Evolutionary conservation across 352 stramenopile species (phyloP).

Genomic region (Pythium rishiriense): DNA sequence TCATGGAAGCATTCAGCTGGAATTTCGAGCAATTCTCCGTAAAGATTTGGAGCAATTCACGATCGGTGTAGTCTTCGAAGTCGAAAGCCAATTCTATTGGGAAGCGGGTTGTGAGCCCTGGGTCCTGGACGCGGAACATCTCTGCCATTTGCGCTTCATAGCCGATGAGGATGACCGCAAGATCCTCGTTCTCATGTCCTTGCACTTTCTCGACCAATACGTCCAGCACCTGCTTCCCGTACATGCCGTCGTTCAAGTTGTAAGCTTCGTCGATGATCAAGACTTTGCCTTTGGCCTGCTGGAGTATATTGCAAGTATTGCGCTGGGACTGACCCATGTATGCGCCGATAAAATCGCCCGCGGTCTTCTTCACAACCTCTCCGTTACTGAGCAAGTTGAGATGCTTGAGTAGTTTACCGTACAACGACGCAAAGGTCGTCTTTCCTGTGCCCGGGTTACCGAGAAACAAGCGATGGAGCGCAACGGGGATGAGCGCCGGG

Average conservation of each 20-base stretch:
- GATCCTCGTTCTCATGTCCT: slow-evolving; percentile 83
- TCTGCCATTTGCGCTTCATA: slow-evolving; percentile 90
- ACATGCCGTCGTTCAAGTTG: slow-evolving; percentile 72
- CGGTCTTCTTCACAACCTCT: slow-evolving; percentile 87
- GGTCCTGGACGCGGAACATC: slow-evolving; percentile 89
- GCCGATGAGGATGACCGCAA: slow-evolving; percentile 88
- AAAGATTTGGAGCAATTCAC: slow-evolving; percentile 74
- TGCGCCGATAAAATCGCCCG: slow-evolving; percentile 81
- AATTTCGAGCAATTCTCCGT: slow-evolving; percentile 15
- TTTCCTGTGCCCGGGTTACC: slow-evolving; percentile 92
- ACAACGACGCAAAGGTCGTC: slow-evolving; percentile 89
- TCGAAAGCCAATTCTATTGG: slow-evolving; percentile 84
- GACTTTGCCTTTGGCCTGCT: slow-evolving; percentile 84
- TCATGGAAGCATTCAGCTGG: slow-evolving; percentile 42
- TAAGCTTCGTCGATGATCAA: slow-evolving; percentile 94
- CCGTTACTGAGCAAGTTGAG: slow-evolving; percentile 89
- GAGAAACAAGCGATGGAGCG: slow-evolving; percentile 77
- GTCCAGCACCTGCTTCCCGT: slow-evolving; percentile 74
- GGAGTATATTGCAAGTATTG: slow-evolving; percentile 82
- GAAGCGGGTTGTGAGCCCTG: slow-evolving; percentile 85
- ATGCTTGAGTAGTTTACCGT: slow-evolving; percentile 83
- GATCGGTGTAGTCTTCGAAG: slow-evolving; percentile 91
- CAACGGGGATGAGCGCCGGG: too few species aligned
- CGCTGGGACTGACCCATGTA: slow-evolving; percentile 83
- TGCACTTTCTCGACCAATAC: slow-evolving; percentile 92